Conservation (phyloP, 2,329 filamentous ascomycete species). For the Penicillium sp. region DNA sequence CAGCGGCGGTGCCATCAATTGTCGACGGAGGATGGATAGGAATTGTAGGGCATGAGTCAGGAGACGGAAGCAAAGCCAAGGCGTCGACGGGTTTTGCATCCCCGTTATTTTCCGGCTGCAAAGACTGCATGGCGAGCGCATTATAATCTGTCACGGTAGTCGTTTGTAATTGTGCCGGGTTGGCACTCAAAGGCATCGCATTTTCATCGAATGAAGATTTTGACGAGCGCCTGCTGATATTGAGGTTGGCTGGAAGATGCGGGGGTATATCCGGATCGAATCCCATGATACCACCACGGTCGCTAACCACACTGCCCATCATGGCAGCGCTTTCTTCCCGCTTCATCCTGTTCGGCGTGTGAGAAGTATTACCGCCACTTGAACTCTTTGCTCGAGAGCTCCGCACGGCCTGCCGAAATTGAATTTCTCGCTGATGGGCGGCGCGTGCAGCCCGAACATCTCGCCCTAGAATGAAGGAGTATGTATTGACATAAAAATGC, state of each 20-base stretch:
- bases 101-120: constrained; percentile 36
- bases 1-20: constrained; percentile 49
- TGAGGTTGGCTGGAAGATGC: constrained; percentile 38
- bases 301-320: constrained; percentile 58
- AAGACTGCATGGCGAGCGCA: constrained; percentile 50
- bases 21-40: constrained; percentile 62
- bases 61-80: constrained; percentile 54
- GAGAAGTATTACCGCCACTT: constrained; percentile 48
- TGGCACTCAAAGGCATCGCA: constrained; percentile 39
- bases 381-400: constrained; percentile 51
- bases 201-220: constrained; percentile 52
- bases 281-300: constrained; percentile 60
- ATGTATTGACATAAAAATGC: constrained; percentile 68
- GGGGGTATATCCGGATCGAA: constrained; percentile 49
- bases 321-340: constrained; percentile 48
- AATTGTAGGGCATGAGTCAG: constrained; percentile 59
- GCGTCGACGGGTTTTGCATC: constrained; percentile 52
- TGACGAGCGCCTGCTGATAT: constrained; percentile 53
- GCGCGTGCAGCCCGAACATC: constrained; percentile 58
- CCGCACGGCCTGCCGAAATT: constrained; percentile 45
- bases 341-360: constrained; percentile 50
- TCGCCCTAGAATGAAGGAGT: constrained; percentile 65
- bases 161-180: constrained; percentile 43
- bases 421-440: constrained; percentile 50
- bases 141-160: constrained; percentile 47